Conservation (phyloP, 106 monocot species). For the Acorus gramineus region DNA sequence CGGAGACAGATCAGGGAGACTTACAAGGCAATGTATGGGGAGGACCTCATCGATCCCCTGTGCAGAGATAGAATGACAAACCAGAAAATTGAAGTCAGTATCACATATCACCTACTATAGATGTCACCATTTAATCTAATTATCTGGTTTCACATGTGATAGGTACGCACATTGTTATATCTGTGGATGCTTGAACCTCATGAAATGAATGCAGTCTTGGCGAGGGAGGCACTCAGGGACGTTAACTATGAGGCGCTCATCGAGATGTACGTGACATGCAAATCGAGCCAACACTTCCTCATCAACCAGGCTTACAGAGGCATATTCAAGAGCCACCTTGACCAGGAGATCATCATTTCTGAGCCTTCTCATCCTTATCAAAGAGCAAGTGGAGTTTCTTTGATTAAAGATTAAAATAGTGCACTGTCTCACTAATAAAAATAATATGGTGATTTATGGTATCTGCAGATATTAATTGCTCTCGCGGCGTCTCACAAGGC, state of each 20-base stretch:
- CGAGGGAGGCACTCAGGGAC: slow-evolving; percentile 21
- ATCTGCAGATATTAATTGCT: slow-evolving; percentile 29
- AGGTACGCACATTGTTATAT: slow-evolving; percentile 16
- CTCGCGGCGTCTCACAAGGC: slow-evolving; percentile 39
- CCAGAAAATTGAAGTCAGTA: slow-evolving; percentile 25
- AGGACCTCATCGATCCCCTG: slow-evolving; percentile 33
- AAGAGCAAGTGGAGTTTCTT: slow-evolving; percentile 10
- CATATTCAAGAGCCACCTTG: slow-evolving; percentile 30
- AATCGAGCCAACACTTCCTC: slow-evolving; percentile 38
- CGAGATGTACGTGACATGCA: slow-evolving; percentile 38
- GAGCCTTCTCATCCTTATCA: slow-evolving; percentile 33
- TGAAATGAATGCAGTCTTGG: slow-evolving; percentile 34
- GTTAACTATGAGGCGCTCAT: slow-evolving; percentile 22
- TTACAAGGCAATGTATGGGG: slow-evolving; percentile 20
- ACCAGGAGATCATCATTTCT: slow-evolving; percentile 24
- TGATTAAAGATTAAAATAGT: too few relatives aligned
- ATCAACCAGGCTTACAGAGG: slow-evolving; percentile 34
- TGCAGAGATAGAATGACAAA: slow-evolving; percentile 8
- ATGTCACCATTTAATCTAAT: too few relatives aligned
- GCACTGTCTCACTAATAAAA: too few relatives aligned
- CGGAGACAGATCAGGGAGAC: slow-evolving; percentile 27
- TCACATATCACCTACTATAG: neutral
- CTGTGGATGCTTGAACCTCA: slow-evolving; percentile 39
- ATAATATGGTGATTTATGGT: too few relatives aligned
- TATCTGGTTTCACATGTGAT: neutral